Percentiles rank a stretch among this genome's conserved stretches.
Evolutionary conservation across 495 filamentous ascomycete species (phyloP).

Genomic region (Cercophora sp.): DNA sequence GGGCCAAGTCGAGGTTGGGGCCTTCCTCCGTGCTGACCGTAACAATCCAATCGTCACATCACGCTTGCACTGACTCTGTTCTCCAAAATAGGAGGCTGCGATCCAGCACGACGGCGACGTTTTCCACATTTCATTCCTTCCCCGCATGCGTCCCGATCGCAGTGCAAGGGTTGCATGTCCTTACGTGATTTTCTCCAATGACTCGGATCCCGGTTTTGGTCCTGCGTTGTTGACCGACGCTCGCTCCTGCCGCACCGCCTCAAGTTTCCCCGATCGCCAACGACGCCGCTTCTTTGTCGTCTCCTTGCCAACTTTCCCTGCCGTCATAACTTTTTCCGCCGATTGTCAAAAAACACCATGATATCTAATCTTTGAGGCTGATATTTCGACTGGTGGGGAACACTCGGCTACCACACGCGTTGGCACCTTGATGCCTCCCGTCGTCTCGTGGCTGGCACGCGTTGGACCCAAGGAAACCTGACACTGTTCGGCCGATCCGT

Average conservation of each 20-base stretch:
- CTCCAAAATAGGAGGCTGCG: too few relatives aligned
- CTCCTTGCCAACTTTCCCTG: slow-evolving; percentile 2
- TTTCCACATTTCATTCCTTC: background rate
- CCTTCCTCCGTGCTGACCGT: slow-evolving; percentile 1
- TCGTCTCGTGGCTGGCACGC: slow-evolving; percentile 14
- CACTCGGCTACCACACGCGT: slow-evolving; percentile 13
- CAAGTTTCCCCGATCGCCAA: background rate
- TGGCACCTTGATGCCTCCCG: too few relatives aligned
- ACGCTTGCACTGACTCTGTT: too few relatives aligned
- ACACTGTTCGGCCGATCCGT: too few relatives aligned
- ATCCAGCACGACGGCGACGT: background rate
- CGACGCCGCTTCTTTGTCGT: slow-evolving; percentile 1
- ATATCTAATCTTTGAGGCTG: slow-evolving; percentile 6
- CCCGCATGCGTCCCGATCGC: background rate
- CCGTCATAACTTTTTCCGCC: background rate
- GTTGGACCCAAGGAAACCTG: slow-evolving; percentile 5
- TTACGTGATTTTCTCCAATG: slow-evolving; percentile 11
- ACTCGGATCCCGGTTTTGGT: slow-evolving; percentile 11
- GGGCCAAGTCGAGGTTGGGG: slow-evolving; percentile 2
- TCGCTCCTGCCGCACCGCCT: slow-evolving; percentile 9
- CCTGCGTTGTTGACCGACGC: slow-evolving; percentile 22
- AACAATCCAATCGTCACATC: background rate
- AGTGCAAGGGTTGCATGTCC: background rate
- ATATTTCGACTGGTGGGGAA: slow-evolving; percentile 7
- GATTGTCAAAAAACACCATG: slow-evolving; percentile 12